Conservation (phyloP, 208 protist species). For the Strigomonas culicis region DNA sequence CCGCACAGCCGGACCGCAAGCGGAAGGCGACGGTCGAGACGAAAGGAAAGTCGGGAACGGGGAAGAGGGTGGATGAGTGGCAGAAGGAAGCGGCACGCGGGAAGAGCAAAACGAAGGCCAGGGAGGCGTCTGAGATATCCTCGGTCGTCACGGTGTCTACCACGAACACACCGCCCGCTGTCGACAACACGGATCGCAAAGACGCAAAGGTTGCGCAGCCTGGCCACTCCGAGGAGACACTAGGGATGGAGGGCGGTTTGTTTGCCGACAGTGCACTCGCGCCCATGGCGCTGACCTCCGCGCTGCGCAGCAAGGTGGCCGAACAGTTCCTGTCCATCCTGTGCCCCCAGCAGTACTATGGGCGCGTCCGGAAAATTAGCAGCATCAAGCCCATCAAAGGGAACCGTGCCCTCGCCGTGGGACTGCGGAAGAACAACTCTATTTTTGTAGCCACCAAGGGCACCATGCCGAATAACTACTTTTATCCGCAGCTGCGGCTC, state of each 20-base stretch:
- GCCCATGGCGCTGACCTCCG: constrained; percentile 30
- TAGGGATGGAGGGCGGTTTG: background rate
- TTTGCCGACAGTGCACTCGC: constrained; percentile 18
- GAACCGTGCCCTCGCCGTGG: constrained; percentile 29
- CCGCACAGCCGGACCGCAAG: constrained; percentile 8
- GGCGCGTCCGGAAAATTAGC: constrained; percentile 72
- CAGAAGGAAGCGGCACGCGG: background rate
- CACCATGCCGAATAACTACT: constrained; percentile 57
- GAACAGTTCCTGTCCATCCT: constrained; percentile 76
- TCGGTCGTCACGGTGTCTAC: background rate
- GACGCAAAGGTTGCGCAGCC: background rate
- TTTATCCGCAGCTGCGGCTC: constrained; percentile 77
- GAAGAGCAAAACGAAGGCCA: too few species aligned
- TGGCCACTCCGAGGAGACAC: background rate
- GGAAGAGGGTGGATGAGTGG: background rate
- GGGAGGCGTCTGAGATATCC: too few species aligned
- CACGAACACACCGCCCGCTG: constrained; percentile 4
- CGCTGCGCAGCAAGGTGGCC: constrained; percentile 47
- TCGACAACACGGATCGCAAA: constrained; percentile 1
- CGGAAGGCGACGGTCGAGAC: background rate
- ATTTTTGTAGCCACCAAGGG: constrained; percentile 85
- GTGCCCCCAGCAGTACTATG: constrained; percentile 85
- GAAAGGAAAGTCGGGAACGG: background rate
- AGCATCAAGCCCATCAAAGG: constrained; percentile 50
- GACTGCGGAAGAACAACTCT: constrained; percentile 51